phyloP scores from a whole-genome alignment of 2,329 filamentous ascomycete genomes.

The Penicillium sp. region DNA sequence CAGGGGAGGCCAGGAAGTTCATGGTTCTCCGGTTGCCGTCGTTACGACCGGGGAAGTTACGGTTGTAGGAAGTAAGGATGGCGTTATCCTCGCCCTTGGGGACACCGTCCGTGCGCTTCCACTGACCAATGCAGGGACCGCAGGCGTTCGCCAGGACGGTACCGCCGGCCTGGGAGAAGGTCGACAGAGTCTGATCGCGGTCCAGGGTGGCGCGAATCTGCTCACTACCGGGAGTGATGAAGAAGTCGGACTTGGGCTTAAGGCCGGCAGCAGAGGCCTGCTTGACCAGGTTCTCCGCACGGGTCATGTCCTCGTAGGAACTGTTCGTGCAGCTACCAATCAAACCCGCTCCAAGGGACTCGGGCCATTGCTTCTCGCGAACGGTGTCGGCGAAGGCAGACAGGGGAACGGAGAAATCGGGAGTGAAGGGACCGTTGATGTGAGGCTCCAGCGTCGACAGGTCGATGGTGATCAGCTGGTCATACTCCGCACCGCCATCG shows the following conservation, averaged over 20 bases:
- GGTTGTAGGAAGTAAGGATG: conserved; percentile 95
- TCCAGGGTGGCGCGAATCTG: conserved; percentile 92
- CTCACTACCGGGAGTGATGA: conserved; percentile 91
- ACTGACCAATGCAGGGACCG: too few relatives aligned
- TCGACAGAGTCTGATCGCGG: conserved; percentile 74
- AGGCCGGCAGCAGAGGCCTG: conserved; percentile 80
- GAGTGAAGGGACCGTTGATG: too few relatives aligned
- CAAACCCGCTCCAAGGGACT: conserved; percentile 79
- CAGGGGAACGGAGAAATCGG: conserved; percentile 83
- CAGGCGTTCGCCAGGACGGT: conserved; percentile 85
- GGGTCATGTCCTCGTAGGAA: conserved; percentile 97
- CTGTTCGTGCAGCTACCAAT: conserved; percentile 99
- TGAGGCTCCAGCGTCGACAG: conserved; percentile 77
- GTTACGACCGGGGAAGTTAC: conserved; percentile 94
- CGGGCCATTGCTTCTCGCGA: conserved; percentile 76
- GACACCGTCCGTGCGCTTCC: conserved; percentile 85
- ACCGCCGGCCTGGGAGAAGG: conserved; percentile 77
- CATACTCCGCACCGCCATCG: conserved; percentile 75
- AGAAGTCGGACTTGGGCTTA: conserved; percentile 82
- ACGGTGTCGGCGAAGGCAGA: conserved; percentile 82
- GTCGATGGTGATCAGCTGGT: conserved; percentile 83
- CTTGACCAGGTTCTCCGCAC: conserved; percentile 83
- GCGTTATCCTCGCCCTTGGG: conserved; percentile 80
- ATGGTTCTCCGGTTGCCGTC: conserved; percentile 94
- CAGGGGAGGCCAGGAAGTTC: conserved; percentile 96